Evolutionary conservation across 2,329 filamentous ascomycete genomes (phyloP), one percentile per base, ranked within the genome.

Genomic region (Talaromyces sp.): DNA sequence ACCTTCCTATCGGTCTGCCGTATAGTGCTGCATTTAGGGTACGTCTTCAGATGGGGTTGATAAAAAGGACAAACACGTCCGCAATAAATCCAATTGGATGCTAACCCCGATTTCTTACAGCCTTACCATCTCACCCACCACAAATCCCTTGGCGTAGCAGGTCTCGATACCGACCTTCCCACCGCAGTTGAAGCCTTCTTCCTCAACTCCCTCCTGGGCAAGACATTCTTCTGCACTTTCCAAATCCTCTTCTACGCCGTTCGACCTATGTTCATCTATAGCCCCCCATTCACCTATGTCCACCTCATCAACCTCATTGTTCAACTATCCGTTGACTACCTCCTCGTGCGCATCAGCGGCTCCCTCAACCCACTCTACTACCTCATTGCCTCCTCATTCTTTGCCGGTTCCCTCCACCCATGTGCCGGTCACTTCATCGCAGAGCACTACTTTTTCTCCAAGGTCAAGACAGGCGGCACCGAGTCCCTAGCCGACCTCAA

Each of bases 231-330:
- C 83, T 93, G 89, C 78, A 99, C 94, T 63, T 99, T 97, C 79
- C 94, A 99, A 77, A 97, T 99, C 74, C 84, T 99, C 71, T 99
- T 99, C 83, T 99, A 99, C 79, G 94, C 94, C 66, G 76, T 99
- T 46, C 90, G 94, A 14, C 94, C 94, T 56, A 96, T 97, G 88
- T 87, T 92, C 76, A 84, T 99, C 64, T 96, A 96, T 82, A 84
- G 86, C 65, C 82, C 97, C 4, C 90, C 93, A 33, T 84, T 97
- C 72, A 97, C 93, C 47, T 82, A 82, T 68, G 85, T 97, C 52
- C 92, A 97, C 75, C 81, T 86, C 53, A 76, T 91, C 75, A 99
- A 99, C 76, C 81, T 99, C 47, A 71, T 78, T 55, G 82, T 84
- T 3, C 93, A 99, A 75, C 65, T 93, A 46, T 66, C 76, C 59